Conservation (phyloP, 805 yeast genomes). For the Wickerhamomyces canadensis region DNA sequence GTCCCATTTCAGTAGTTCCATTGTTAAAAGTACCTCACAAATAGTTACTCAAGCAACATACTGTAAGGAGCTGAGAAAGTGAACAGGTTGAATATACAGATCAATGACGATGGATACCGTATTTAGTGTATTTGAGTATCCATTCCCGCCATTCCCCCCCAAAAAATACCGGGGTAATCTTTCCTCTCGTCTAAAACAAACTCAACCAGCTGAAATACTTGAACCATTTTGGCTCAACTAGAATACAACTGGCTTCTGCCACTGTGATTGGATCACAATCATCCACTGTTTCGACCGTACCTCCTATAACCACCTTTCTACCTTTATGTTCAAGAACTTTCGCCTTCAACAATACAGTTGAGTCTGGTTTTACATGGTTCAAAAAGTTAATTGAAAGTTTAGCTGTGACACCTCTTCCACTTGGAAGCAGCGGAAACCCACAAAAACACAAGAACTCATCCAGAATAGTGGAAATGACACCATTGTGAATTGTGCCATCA, state of each 20-base stretch:
- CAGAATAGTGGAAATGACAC: slow-evolving; percentile 68
- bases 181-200: slow-evolving; percentile 27
- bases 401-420: slow-evolving; percentile 86
- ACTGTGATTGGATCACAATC: slow-evolving; percentile 32
- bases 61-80: too few species aligned
- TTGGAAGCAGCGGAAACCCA: slow-evolving; percentile 80
- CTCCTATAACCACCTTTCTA: slow-evolving; percentile 75
- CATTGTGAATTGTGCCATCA: slow-evolving; percentile 75
- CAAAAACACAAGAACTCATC: slow-evolving; percentile 85
- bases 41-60: too few species aligned
- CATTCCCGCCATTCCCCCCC: too few species aligned
- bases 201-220: slow-evolving; percentile 57
- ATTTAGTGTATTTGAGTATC: too few species aligned
- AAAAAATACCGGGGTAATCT: too few species aligned
- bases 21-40: too few species aligned
- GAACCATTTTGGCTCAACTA: slow-evolving; percentile 89
- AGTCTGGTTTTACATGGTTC: slow-evolving; percentile 43
- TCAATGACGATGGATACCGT: too few species aligned
- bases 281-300: slow-evolving; percentile 51
- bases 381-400: slow-evolving; percentile 56
- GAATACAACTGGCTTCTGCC: slow-evolving; percentile 62
- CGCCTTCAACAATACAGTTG: slow-evolving; percentile 63
- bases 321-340: slow-evolving; percentile 63
- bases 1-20: too few species aligned
- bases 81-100: too few species aligned